These are phyloP conservation scores for Rhizopogon sp. DNA, from an alignment of 768 basidiomycete genomes.

Conservation along the genomic window DNA sequence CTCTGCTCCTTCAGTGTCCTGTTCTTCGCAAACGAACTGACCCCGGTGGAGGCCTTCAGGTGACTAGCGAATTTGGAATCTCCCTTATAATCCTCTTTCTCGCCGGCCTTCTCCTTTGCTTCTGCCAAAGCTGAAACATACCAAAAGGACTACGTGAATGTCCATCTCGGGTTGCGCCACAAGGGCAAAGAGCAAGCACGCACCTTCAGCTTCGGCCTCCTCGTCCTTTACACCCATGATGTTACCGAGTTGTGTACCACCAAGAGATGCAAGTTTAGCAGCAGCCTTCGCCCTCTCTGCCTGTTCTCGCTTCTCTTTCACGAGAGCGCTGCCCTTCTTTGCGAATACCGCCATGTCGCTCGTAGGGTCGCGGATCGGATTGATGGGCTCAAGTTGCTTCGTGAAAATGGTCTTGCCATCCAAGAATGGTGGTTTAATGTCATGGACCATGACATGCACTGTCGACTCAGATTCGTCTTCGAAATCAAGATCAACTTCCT, in stretches of 20 bases:
- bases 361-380: constrained; percentile 89
- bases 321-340: constrained; percentile 92
- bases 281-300: constrained; percentile 95
- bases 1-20: constrained; percentile 91
- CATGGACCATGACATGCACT: constrained; percentile 96
- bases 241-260: constrained; percentile 93
- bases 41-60: constrained; percentile 73
- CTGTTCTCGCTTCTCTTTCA: constrained; percentile 95
- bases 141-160: constrained; percentile 68
- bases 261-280: constrained; percentile 87
- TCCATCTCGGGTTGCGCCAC: constrained; percentile 48
- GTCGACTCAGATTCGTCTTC: constrained; percentile 96
- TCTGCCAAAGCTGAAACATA: constrained; percentile 46
- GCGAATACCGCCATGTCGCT: constrained; percentile 95
- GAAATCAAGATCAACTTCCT: constrained; percentile 86
- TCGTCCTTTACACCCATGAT: constrained; percentile 97
- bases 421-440: constrained; percentile 95
- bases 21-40: constrained; percentile 74
- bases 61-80: constrained; percentile 98
- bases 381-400: constrained; percentile 94
- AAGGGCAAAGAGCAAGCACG: constrained; percentile 29
- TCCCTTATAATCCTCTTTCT: constrained; percentile 75
- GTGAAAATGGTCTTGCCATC: constrained; percentile 96
- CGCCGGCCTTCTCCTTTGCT: constrained; percentile 42
- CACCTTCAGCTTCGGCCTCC: constrained; percentile 88